These are phyloP conservation scores for Cocos nucifera DNA, from an alignment of 176 grass and related monocot genomes.

Conservation along the genomic window DNA sequence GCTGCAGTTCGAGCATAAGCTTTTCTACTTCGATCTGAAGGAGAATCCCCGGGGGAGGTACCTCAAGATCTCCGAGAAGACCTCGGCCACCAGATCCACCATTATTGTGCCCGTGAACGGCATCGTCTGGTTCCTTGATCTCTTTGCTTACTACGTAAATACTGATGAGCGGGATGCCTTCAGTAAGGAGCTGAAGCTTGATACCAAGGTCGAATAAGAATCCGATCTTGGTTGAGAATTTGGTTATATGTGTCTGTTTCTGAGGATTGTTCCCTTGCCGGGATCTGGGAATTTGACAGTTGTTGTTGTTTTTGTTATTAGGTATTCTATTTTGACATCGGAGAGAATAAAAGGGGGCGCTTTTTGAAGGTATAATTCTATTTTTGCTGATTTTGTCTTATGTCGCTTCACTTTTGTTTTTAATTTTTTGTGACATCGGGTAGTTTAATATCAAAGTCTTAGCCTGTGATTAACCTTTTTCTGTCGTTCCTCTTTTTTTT, in stretches of 20 bases:
- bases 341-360: slow-evolving; percentile 96
- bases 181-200: slow-evolving; percentile 93
- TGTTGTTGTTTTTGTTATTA: slow-evolving; percentile 23
- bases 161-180: slow-evolving; percentile 80
- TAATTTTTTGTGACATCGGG: neutral
- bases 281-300: too few species aligned
- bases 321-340: slow-evolving; percentile 96
- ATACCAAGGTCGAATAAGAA: slow-evolving; percentile 50
- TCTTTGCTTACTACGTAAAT: slow-evolving; percentile 89
- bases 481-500: too few species aligned
- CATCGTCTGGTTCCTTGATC: slow-evolving; percentile 84
- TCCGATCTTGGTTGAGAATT: too few species aligned
- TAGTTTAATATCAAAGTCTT: too few species aligned
- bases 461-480: too few species aligned
- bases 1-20: slow-evolving; percentile 97
- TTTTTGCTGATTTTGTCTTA: neutral
- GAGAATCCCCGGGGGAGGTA: slow-evolving; percentile 94
- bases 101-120: slow-evolving; percentile 86
- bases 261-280: neutral
- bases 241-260: too few species aligned
- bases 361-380: slow-evolving; percentile 66
- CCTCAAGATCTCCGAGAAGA: slow-evolving; percentile 98
- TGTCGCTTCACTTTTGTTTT: neutral
- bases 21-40: slow-evolving; percentile 99
- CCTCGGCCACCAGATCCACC: slow-evolving; percentile 77